Conservation (phyloP, 192 early-diverging fungal genomes). For the Chytriomyces sp. region DNA sequence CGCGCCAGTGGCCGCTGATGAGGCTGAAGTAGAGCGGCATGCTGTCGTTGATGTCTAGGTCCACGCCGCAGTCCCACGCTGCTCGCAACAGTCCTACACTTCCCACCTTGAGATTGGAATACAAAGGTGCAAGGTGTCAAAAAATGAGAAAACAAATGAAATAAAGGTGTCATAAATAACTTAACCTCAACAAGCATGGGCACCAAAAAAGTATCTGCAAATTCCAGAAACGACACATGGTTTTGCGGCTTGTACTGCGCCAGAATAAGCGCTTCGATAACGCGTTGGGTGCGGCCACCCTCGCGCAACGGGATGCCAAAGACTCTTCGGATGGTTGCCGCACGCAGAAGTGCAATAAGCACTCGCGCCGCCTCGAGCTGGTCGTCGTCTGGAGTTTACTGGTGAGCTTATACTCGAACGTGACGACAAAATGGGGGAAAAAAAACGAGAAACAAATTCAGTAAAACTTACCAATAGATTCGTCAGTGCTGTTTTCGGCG, state of each 20-base stretch:
- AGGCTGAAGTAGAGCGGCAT: slow-evolving; percentile 12
- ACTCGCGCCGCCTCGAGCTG: not conserved
- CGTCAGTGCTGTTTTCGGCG: not conserved
- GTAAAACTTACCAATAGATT: too few species aligned
- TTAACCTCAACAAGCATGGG: slow-evolving; percentile 18
- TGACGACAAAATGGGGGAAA: too few species aligned
- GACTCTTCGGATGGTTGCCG: slow-evolving; percentile 18
- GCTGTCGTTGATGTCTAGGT: slow-evolving; percentile 20
- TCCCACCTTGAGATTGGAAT: not conserved
- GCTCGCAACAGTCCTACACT: slow-evolving; percentile 17
- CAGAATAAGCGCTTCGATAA: slow-evolving; percentile 19
- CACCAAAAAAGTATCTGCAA: slow-evolving; percentile 16
- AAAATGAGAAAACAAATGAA: too few species aligned
- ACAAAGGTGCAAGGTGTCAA: too few species aligned
- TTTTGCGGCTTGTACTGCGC: slow-evolving; percentile 4
- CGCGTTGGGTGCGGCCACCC: slow-evolving; percentile 10
- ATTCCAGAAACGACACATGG: slow-evolving; percentile 25
- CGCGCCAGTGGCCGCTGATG: slow-evolving; percentile 25
- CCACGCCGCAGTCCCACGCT: slow-evolving; percentile 25
- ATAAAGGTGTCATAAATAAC: too few species aligned
- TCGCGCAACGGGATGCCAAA: slow-evolving; percentile 29
- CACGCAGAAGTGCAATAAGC: not conserved
- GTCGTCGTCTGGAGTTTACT: not conserved
- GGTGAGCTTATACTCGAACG: too few species aligned
- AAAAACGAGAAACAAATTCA: too few species aligned